Conservation (phyloP, 106 monocot species). For the Alisma plantagoaquatica region DNA sequence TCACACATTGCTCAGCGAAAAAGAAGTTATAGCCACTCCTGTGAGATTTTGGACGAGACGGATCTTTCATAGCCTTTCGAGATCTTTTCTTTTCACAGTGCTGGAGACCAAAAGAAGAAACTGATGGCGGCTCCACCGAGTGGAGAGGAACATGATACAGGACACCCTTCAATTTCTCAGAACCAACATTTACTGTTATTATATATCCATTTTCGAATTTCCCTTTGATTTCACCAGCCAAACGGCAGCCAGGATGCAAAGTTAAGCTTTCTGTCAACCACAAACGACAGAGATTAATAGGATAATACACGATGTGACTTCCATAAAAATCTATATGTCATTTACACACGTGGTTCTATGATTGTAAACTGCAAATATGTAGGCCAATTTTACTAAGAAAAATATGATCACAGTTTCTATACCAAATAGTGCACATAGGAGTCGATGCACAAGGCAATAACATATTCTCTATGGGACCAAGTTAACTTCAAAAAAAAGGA, state of each 20-base stretch:
- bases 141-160: conserved; percentile 37
- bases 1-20: conserved; percentile 86
- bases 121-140: not conserved
- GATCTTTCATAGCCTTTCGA: conserved; percentile 32
- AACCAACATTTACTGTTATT: conserved; percentile 54
- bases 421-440: too few relatives aligned
- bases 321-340: too few relatives aligned
- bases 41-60: conserved; percentile 84
- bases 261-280: not conserved
- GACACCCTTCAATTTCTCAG: conserved; percentile 44
- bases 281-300: too few relatives aligned
- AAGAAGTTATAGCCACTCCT: conserved; percentile 98
- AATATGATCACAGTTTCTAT: too few relatives aligned
- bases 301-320: too few relatives aligned
- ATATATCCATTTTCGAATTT: conserved; percentile 93
- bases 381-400: too few relatives aligned
- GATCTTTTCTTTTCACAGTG: conserved; percentile 2
- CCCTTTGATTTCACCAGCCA: conserved; percentile 66
- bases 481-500: too few relatives aligned
- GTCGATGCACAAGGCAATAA: too few relatives aligned
- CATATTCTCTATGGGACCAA: too few relatives aligned
- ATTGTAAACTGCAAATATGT: too few relatives aligned
- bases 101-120: not conserved
- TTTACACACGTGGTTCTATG: too few relatives aligned
- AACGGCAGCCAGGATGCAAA: conserved; percentile 3